Evolutionary conservation across 768 basidiomycete genomes (phyloP), one percentile per base, ranked within the genome.

Genomic region (Candolleomyces aberdarensis): DNA sequence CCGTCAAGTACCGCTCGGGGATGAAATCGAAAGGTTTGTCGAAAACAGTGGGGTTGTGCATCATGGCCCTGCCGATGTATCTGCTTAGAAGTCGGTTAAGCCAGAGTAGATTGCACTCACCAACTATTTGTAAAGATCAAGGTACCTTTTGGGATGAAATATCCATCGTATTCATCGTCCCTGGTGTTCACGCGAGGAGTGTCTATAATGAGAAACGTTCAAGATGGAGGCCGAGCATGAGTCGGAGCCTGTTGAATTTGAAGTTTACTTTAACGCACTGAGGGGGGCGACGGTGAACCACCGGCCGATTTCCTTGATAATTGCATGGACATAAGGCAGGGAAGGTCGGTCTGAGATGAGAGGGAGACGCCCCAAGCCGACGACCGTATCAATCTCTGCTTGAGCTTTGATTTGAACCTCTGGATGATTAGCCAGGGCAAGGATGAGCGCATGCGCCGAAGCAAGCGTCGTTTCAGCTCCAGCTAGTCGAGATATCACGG

Each of bases 81-180:
- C 5, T 4, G 43, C 22, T 43, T 31, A 5, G 15, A 15, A 3
- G 19, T n/a, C 26, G 15, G 17, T 19, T 3, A 5, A 6, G 39
- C 9, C 11, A 44, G 17, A 13, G 8, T 19, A 4, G 26, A 20
- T 1, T 17, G 22, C 17, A 19, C 61, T 32, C 46, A 70, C 69
- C 69, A 71, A 19, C 47, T 60, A 47, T 68, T 71, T 20, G 69
- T 55, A 13, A 68, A 43, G 3, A 71, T 51, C 15, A 66, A 41
- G 20, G 70, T 64, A 4, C 77, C 77, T 62, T 71, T 71, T 13
- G 77, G 76, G 44, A 77, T 74, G 43, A 66, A 68, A 61, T 74
- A 75, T 7, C 75, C 75, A 43, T 70, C 66, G 53, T 73, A 76
- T 13, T 72, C 67, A 59, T 78, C 76, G 22, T 75, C 73, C 17